Conservation (phyloP, 805 yeast genomes). For the Ogataea angusta region DNA sequence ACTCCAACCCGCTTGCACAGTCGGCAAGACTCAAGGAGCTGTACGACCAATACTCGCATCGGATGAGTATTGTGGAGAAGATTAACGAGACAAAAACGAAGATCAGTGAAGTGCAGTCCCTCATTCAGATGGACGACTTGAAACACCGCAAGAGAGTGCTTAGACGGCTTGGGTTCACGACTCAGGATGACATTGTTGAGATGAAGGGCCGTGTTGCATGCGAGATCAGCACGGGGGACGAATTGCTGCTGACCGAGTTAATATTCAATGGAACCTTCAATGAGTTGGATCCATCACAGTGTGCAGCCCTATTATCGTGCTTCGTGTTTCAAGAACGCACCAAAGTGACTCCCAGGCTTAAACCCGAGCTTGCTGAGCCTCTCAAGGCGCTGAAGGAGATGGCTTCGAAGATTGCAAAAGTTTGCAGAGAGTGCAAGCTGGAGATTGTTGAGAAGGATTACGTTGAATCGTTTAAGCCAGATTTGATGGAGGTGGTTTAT, state of each 20-base stretch:
- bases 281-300: slow-evolving; percentile 81
- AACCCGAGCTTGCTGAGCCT: slow-evolving; percentile 92
- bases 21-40: slow-evolving; percentile 59
- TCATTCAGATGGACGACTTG: slow-evolving; percentile 90
- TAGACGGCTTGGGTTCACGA: slow-evolving; percentile 86
- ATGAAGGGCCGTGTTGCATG: slow-evolving; percentile 92
- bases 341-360: slow-evolving; percentile 79
- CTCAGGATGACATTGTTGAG: slow-evolving; percentile 85
- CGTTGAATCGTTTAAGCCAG: slow-evolving; percentile 86
- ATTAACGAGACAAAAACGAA: slow-evolving; percentile 60
- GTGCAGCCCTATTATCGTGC: slow-evolving; percentile 89
- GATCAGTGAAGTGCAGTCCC: slow-evolving; percentile 81
- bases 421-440: slow-evolving; percentile 83
- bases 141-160: slow-evolving; percentile 90
- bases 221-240: slow-evolving; percentile 90
- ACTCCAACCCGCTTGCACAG: slow-evolving; percentile 63
- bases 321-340: slow-evolving; percentile 97
- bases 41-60: slow-evolving; percentile 62
- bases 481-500: slow-evolving; percentile 93
- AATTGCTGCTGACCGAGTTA: slow-evolving; percentile 79
- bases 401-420: slow-evolving; percentile 87
- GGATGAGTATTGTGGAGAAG: slow-evolving; percentile 57
- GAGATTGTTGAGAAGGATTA: slow-evolving; percentile 91
- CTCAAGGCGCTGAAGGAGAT: slow-evolving; percentile 82
- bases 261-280: slow-evolving; percentile 94